phyloP scores from a whole-genome alignment of 345 rosid genomes.

The Salix suchowensis region DNA sequence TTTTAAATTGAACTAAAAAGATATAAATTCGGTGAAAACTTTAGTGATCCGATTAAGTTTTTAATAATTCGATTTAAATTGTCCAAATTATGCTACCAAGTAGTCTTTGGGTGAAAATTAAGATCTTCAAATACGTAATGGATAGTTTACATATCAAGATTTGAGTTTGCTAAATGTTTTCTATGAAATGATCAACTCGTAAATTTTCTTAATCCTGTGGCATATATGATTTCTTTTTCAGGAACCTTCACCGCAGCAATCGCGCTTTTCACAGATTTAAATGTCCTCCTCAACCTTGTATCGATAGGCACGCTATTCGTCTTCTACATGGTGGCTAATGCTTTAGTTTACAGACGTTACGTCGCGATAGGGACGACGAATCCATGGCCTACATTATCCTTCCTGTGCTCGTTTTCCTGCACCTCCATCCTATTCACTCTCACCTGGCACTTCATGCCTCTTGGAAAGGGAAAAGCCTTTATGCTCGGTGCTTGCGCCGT shows the following conservation, averaged over 20 bases:
- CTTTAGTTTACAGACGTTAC: constrained; percentile 73
- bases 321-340: constrained; percentile 94
- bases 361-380: constrained; percentile 55
- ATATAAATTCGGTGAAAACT: too few species aligned
- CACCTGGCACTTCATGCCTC: constrained; percentile 56
- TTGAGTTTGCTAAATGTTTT: not conserved
- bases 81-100: too few species aligned
- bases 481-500: constrained; percentile 44
- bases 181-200: too few species aligned
- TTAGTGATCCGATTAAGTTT: too few species aligned
- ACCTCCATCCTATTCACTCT: constrained; percentile 64
- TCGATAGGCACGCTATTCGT: constrained; percentile 92
- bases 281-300: constrained; percentile 68
- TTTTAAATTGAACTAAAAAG: too few species aligned
- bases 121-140: too few species aligned
- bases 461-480: constrained; percentile 47
- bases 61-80: too few species aligned
- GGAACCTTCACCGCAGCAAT: constrained; percentile 80
- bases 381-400: constrained; percentile 74
- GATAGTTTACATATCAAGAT: too few species aligned
- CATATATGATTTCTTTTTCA: constrained; percentile 23
- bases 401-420: constrained; percentile 53
- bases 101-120: too few species aligned
- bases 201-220: not conserved
- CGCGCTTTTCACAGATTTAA: constrained; percentile 72